Conservation (phyloP, 176 grass and related monocot genomes). For the Oryza officinalis region DNA sequence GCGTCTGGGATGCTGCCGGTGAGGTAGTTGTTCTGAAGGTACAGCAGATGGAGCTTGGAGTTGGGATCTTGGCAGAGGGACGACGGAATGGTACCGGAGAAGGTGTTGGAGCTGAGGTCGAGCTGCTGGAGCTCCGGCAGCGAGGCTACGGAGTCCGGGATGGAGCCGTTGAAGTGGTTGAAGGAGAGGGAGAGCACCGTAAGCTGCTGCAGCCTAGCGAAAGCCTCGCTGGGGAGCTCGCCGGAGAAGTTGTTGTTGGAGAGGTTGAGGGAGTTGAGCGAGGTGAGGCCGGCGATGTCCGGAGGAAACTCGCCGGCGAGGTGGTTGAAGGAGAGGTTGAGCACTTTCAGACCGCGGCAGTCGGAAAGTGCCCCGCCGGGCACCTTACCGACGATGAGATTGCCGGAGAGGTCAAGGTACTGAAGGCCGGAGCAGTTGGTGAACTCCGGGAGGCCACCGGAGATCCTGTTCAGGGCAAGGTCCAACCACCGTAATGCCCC, state of each 20-base stretch:
- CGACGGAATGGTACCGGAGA: constrained; percentile 66
- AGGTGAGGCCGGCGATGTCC: constrained; percentile 53
- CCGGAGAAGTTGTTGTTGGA: constrained; percentile 93
- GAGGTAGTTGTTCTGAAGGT: constrained; percentile 98
- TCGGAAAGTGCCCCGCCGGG: constrained; percentile 43
- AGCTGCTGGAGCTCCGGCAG: constrained; percentile 69
- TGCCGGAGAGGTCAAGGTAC: constrained; percentile 84
- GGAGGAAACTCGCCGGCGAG: constrained; percentile 60
- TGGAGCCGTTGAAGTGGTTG: constrained; percentile 71
- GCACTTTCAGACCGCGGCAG: constrained; percentile 49
- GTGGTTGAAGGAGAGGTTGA: constrained; percentile 86
- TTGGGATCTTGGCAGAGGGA: constrained; percentile 52
- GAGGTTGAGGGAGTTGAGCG: constrained; percentile 62
- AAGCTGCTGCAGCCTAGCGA: constrained; percentile 58
- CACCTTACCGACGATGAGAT: constrained; percentile 56
- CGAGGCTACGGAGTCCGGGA: constrained; percentile 54
- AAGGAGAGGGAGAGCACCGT: constrained; percentile 64
- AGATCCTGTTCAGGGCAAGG: constrained; percentile 67
- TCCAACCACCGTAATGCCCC: constrained; percentile 60
- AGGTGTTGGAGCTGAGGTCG: constrained; percentile 89
- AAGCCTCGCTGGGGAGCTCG: constrained; percentile 50
- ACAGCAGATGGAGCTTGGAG: constrained; percentile 63
- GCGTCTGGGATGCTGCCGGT: constrained; percentile 62
- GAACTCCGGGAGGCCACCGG: constrained; percentile 58
- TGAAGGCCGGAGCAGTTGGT: constrained; percentile 70